Conservation (phyloP, 192 early-diverging fungal genomes). For the Pilaira anomala region DNA sequence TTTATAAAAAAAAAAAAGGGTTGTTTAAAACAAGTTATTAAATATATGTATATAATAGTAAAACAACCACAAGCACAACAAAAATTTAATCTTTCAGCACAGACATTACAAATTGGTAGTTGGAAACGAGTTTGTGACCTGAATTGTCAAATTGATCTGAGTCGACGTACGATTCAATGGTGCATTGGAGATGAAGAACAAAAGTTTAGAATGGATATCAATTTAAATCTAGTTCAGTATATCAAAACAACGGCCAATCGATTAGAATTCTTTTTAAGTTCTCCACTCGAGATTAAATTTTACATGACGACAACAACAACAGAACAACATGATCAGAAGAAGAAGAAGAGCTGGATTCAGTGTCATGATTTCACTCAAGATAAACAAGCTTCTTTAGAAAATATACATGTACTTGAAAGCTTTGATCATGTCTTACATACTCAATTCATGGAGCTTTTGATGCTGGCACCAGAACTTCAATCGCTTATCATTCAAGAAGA, state of each 20-base stretch:
- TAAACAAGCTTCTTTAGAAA: slow-evolving; percentile 52
- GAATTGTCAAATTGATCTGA: slow-evolving; percentile 49
- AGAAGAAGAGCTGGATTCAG: slow-evolving; percentile 50
- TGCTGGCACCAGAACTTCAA: slow-evolving; percentile 9
- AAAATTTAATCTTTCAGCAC: slow-evolving; percentile 39
- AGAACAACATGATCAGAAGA: no score
- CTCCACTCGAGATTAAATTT: slow-evolving; percentile 43
- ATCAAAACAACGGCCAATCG: slow-evolving; percentile 41
- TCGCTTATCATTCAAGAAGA: neutral
- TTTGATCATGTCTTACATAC: slow-evolving; percentile 1
- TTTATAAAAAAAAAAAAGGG: neutral
- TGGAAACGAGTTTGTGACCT: slow-evolving; percentile 63
- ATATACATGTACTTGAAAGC: slow-evolving; percentile 47
- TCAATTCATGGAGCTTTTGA: slow-evolving; percentile 10
- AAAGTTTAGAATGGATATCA: slow-evolving; percentile 56
- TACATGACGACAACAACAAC: slow-evolving; percentile 40
- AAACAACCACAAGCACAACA: neutral
- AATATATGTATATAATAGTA: neutral
- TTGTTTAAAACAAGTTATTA: neutral
- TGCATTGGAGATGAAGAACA: slow-evolving; percentile 54
- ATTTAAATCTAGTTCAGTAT: slow-evolving; percentile 41
- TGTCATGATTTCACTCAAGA: slow-evolving; percentile 64
- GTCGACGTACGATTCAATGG: slow-evolving; percentile 49
- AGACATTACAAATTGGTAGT: slow-evolving; percentile 58
- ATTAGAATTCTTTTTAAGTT: slow-evolving; percentile 16